Conservation (phyloP, 805 yeast genomes). For the Wickerhamiella australiensis region DNA sequence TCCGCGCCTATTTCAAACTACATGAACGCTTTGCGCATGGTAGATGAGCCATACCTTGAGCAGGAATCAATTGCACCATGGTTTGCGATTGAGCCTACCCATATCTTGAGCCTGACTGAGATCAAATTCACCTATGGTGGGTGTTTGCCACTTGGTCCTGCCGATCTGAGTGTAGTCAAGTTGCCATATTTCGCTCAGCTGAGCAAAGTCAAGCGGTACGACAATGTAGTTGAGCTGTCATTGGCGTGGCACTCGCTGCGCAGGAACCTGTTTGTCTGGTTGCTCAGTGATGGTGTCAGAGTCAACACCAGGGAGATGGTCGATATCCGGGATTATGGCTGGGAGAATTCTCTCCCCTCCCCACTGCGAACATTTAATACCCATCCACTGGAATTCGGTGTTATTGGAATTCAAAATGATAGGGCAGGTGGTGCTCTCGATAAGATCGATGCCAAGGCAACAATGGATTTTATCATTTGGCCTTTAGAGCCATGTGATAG, state of each 20-base stretch:
- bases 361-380: neutral
- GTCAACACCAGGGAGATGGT: neutral
- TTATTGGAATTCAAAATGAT: neutral
- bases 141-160: neutral
- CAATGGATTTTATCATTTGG: neutral
- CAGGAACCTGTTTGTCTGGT: neutral
- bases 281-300: neutral
- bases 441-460: neutral
- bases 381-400: neutral
- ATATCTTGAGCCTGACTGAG: neutral
- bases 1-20: neutral
- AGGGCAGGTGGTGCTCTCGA: neutral
- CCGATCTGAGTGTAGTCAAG: neutral
- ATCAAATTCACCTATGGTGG: neutral
- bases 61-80: neutral
- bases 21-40: neutral
- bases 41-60: neutral
- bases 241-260: neutral
- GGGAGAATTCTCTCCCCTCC: neutral
- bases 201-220: neutral
- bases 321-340: neutral
- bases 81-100: slow-evolving; percentile 3
- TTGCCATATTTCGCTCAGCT: neutral
- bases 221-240: neutral
- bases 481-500: neutral